Evolutionary conservation across 768 basidiomycete species (phyloP).

Genomic region (Thelephora aurantiotincta): DNA sequence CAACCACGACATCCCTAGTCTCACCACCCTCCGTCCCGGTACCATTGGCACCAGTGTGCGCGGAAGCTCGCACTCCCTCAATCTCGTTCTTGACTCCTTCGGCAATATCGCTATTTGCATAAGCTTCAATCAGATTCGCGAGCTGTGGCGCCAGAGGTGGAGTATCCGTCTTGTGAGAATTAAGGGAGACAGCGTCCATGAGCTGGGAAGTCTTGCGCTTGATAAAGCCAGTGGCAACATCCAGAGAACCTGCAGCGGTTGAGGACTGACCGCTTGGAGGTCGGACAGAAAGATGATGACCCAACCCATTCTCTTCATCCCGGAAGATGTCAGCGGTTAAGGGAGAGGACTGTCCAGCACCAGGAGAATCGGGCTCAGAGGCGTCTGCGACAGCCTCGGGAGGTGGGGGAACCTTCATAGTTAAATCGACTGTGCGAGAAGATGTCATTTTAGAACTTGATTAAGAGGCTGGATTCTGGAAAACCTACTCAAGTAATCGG

Average conservation of each 20-base stretch:
- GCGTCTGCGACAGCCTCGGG: conserved; percentile 13
- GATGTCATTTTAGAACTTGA: conserved; percentile 2
- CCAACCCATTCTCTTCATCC: conserved; percentile 61
- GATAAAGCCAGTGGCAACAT: conserved; percentile 37
- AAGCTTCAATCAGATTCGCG: conserved; percentile 57
- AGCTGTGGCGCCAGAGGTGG: conserved; percentile 42
- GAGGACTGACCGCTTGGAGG: conserved; percentile 21
- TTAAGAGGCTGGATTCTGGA: not conserved
- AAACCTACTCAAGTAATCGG: conserved; percentile 82
- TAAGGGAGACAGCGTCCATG: conserved; percentile 38
- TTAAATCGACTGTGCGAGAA: conserved; percentile 23
- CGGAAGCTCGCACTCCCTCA: conserved; percentile 17
- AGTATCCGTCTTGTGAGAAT: conserved; percentile 17
- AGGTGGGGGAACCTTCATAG: conserved; percentile 16
- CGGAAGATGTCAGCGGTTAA: conserved; percentile 26
- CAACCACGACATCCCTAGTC: conserved; percentile 53
- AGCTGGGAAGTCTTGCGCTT: conserved; percentile 65
- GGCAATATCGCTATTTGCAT: conserved; percentile 53
- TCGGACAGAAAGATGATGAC: conserved; percentile 21
- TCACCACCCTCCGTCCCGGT: conserved; percentile 20
- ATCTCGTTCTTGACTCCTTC: conserved; percentile 48
- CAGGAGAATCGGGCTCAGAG: conserved; percentile 17
- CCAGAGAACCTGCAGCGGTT: conserved; percentile 18
- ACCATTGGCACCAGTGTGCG: conserved; percentile 15
- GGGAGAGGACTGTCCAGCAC: conserved; percentile 13